Evolutionary conservation across 129 eudicot species (phyloP), one percentile per base, ranked within the genome.

Genomic region (Pseudognaphalium luteoalbum): DNA sequence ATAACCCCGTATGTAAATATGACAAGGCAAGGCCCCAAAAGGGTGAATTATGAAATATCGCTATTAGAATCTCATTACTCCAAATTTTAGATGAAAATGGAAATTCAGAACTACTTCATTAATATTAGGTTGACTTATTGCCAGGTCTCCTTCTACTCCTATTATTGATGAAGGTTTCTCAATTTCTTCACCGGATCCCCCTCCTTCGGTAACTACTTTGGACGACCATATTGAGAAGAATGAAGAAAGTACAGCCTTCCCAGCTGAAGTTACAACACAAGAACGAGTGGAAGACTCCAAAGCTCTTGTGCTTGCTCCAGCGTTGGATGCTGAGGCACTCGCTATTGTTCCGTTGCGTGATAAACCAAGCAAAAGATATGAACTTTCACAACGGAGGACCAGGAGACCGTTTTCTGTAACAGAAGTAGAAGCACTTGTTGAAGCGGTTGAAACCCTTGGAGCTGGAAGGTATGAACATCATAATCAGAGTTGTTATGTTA

Each of bases 371-470:
- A 88, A 81, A 71, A 84, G 87, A 68, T 74, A 59, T 80, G 96
- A 91, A 72, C 78, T 81, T 75, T 90, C 92, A 66, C 97, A 91
- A 67, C 83, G 97, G 9, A 78, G 97, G 65, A 85, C 84, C 33
- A 80, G 97, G 79, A 82, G 97, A 41, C 97, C 93, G 0, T 94
- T 94, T 77, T 91, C 99, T 47, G 97, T 94, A 12, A 60, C 86
- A n/a, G 99, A 94, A 92, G 99, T 91, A n/a, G 99, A 94, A 81
- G 92, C 99, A 56, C 96, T 94, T 11, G 99, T 94, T 83, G 91
- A 81, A 81, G 99, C 97, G 12, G 99, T 94, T 74, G 99, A 94
- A 83, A 91, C 80, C 78, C 99, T 94, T 47, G 99, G 99, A 71
- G 93, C 99, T 2, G 99, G 99, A 84, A 89, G 97, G 99, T 94